phyloP scores from a whole-genome alignment of 208 protist species.

The Acanthamoeba rhysodes region DNA sequence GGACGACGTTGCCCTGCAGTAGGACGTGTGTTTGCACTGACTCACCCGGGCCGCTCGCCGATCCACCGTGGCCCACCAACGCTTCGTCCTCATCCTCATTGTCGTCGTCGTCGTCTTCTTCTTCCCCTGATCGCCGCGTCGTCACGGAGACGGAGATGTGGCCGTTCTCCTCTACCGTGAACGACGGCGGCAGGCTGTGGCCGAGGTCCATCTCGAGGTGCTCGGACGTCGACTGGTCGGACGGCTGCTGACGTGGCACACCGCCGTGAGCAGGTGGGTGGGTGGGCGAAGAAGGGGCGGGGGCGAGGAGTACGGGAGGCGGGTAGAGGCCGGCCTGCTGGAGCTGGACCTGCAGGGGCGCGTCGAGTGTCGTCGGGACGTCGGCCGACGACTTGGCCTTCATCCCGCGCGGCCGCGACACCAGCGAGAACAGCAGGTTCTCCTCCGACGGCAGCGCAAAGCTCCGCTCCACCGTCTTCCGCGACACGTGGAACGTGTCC shows the following conservation, averaged over 20 bases:
- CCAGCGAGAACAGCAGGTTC: constrained; percentile 42
- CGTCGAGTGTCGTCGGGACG: no score
- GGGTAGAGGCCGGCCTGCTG: not conserved
- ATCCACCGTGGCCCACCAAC: not conserved
- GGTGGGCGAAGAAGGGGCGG: not conserved
- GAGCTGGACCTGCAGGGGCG: not conserved
- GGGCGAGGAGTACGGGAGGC: not conserved
- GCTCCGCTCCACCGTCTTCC: constrained; percentile 47
- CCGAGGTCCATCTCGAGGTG: not conserved
- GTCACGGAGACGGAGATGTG: not conserved
- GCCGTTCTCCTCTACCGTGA: not conserved
- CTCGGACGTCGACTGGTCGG: not conserved
- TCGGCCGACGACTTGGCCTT: not conserved
- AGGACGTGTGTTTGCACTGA: not conserved
- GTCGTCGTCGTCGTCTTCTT: not conserved
- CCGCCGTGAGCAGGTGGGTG: no score
- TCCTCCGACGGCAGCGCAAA: constrained; percentile 34
- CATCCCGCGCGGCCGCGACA: constrained; percentile 22
- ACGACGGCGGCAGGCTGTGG: not conserved
- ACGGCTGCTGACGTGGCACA: not conserved
- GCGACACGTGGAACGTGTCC: constrained; percentile 31
- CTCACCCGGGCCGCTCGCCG: not conserved
- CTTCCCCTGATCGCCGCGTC: not conserved
- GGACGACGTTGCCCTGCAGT: not conserved
- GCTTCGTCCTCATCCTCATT: not conserved